Percentiles rank a stretch among this genome's conserved stretches.
Conservation (phyloP, 768 basidiomycete species). For the Dendrothele bispora region DNA sequence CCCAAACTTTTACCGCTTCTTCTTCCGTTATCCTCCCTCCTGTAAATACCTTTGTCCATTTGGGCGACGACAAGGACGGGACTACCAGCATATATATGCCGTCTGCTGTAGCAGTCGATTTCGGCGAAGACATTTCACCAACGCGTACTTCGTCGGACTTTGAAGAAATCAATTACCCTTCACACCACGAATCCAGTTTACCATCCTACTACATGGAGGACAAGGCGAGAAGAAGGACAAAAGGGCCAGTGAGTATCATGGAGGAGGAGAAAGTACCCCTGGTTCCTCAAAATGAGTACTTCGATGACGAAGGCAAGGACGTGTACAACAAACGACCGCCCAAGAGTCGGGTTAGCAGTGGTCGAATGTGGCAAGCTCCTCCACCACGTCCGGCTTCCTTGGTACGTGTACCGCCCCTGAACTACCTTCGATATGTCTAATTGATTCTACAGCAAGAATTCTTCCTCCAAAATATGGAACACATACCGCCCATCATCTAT, state of each 20-base stretch:
- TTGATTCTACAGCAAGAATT: constrained; percentile 59
- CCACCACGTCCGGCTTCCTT: constrained; percentile 68
- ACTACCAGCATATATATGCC: too few relatives aligned
- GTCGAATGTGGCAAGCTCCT: constrained; percentile 58
- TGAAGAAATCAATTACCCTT: constrained; percentile 67
- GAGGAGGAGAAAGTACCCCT: constrained; percentile 14
- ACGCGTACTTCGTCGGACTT: constrained; percentile 73
- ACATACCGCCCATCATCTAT: constrained; percentile 79
- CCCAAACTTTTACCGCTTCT: too few relatives aligned
- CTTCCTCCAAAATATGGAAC: constrained; percentile 75
- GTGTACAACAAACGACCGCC: constrained; percentile 53
- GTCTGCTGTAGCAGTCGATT: constrained; percentile 67
- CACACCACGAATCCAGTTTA: constrained; percentile 43
- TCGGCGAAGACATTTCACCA: constrained; percentile 63
- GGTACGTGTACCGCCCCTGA: constrained; percentile 34
- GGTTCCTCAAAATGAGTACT: constrained; percentile 11
- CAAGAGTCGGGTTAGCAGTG: constrained; percentile 46
- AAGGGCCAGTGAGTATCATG: constrained; percentile 3
- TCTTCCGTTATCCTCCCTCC: too few relatives aligned
- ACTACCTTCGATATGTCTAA: constrained; percentile 15
- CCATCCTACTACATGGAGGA: constrained; percentile 64
- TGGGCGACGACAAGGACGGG: too few relatives aligned
- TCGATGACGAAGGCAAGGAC: constrained; percentile 36
- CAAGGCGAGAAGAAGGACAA: constrained; percentile 57
- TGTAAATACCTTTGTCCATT: too few relatives aligned